Base-by-base conservation (phyloP, 2,329 filamentous ascomycete species). In the Aspergillus tanneri region DNA sequence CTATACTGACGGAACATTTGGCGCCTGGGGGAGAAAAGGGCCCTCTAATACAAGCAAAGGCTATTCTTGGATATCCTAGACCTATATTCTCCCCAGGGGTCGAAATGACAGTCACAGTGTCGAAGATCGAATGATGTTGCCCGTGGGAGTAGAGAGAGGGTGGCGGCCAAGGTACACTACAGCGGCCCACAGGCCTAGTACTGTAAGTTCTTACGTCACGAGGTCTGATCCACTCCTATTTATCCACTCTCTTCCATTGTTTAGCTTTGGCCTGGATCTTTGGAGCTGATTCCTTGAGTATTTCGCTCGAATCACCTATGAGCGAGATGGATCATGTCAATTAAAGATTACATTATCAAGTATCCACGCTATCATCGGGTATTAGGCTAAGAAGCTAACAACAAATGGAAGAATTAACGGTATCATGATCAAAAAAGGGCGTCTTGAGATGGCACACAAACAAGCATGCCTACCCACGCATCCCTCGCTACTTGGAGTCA, bases 331-430 rank as follows among this genome's bases (percentile, higher is more conserved):
- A 22, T 5, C 18, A 30, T 22, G 22, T 43, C 18, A 18, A 57
- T 57, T 56, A 56, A 30, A 19, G 14, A 58, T 53, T 59, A 60
- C 21, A 56, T 55, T 60, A 55, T 43, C 35, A 49, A 36, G 21
- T 50, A 54, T 49, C 44, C 12, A 48, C 34, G 50, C 47, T 58
- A 58, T 54, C 43, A 43, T 50, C 18, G 57, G 55, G 54, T 59
- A 56, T 58, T 52, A 34, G 23, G 49, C 45, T 47, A 36, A 46
- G 44, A 46, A 43, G 42, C 18, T 44, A 54, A 34, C 7, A 47
- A 49, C 16, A 14, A 39, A 30, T 22, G 37, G 27, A 18, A 46
- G 37, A 22, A n/a, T 22, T 34, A 47, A 40, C 54, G 57, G 54
- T 57, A 60, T 58, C 56, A 49, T 59, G 37, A 51, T 53, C 41